These are phyloP conservation scores for Lanmaoa pseudosensibilis DNA, from an alignment of 768 basidiomycete genomes.

Conservation along the genomic window DNA sequence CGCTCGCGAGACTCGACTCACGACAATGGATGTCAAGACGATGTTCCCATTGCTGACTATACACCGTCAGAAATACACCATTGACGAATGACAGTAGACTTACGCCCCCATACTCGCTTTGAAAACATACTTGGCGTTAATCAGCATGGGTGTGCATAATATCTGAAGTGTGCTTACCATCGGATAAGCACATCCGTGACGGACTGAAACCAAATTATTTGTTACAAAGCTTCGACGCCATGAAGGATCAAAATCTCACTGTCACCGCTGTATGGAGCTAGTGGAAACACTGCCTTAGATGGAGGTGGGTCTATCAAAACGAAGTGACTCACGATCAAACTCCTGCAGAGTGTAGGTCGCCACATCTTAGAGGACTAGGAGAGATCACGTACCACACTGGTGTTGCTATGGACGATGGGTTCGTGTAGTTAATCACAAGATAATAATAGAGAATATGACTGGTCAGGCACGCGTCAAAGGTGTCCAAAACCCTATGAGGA, in stretches of 20 bases:
- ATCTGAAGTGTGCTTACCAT: conserved; percentile 21
- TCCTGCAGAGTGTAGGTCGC: conserved; percentile 36
- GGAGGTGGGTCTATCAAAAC: neutral
- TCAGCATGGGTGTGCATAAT: neutral
- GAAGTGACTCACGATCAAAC: conserved; percentile 44
- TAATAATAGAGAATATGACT: conserved; percentile 60
- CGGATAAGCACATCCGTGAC: conserved; percentile 52
- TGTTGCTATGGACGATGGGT: conserved; percentile 41
- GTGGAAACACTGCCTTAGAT: neutral
- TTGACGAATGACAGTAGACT: conserved; percentile 19
- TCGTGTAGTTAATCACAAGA: conserved; percentile 54
- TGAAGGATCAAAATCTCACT: conserved; percentile 33
- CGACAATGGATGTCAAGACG: conserved; percentile 44
- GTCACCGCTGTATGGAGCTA: conserved; percentile 58
- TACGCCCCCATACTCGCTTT: conserved; percentile 49
- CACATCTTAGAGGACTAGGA: neutral
- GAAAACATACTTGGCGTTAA: conserved; percentile 44
- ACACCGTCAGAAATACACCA: conserved; percentile 29
- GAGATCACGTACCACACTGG: conserved; percentile 46
- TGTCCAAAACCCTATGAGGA: conserved; percentile 44
- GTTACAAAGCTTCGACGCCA: neutral
- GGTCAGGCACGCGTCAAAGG: conserved; percentile 53
- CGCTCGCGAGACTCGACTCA: conserved; percentile 30
- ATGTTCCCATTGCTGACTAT: conserved; percentile 44
- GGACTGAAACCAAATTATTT: conserved; percentile 34